Evolutionary conservation across 78 protist genomes (phyloP), one percentile per base, ranked within the genome.

Genomic region (Chrysochromulina parva): DNA sequence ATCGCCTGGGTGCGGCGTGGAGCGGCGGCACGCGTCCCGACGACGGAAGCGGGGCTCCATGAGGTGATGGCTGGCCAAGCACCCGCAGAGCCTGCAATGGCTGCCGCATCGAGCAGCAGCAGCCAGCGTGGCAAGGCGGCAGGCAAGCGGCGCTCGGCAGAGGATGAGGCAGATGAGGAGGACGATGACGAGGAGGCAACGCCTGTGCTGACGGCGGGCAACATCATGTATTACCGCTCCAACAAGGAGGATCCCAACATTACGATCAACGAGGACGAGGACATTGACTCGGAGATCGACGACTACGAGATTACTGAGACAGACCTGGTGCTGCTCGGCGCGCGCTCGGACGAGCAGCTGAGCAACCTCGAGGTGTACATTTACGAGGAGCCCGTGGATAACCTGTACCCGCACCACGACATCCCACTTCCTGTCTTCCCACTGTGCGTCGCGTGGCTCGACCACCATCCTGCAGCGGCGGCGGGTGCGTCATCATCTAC

Each of bases 331-430:
- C 47, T 78, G 19, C 5, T 78, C 48, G 86, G 58, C 60, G 86
- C 86, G 62, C 58, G 86, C 5, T 78, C 86, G 3, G 86, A 78
- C 26, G 86, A 78, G 62, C 14, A 52, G 26, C 2, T 78, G 5
- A 22, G 47, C 62, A 53, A 28, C 38, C 13, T 78, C 60, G 86
- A 78, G 60, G 86, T 78, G 48, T 74, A 90, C 90, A 91, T 96
- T n/a, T 96, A 96, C 87, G 97, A 96, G 59, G 95, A 94, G 53
- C 85, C 65, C 14, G 80, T 84, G 22, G 93, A 73, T 57, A 96
- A 97, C 90, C 74, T 97, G 53, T 97, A 92, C 80, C 73, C 94
- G 24, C 98, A 97, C 92, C 98, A 97, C 57, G 98, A 97, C 80
- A 88, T 95, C 53, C 66, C 93, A 20, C 62, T 97, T 0, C 95